A percentile compares a stretch with the other conserved stretches of the same genome.
Conservation (phyloP, 31 red algal species). For the Porphyra umbilicalis region DNA sequence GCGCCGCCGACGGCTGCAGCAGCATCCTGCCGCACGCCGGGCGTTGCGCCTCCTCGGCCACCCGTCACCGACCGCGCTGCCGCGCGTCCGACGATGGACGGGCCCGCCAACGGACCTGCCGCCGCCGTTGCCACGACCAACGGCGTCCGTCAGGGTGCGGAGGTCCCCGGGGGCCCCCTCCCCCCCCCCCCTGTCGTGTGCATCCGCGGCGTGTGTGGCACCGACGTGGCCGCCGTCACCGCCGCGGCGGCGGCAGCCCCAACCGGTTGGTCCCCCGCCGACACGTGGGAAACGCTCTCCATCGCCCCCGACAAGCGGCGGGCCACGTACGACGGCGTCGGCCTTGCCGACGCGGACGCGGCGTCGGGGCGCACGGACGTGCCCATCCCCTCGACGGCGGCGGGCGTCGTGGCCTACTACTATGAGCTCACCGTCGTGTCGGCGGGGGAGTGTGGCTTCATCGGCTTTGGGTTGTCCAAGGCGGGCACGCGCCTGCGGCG, state of each 20-base stretch:
- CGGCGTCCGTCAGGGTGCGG: no score
- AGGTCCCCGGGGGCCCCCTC: no score
- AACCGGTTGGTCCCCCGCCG: not conserved
- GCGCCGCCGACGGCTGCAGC: no score
- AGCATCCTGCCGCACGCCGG: no score
- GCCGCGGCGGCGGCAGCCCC: not conserved
- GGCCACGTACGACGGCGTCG: constrained; percentile 60
- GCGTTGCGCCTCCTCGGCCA: no score
- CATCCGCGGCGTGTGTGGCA: no score
- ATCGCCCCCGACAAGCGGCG: constrained; percentile 4
- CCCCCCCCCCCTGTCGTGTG: no score
- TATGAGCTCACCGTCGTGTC: constrained; percentile 70
- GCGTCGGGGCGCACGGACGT: constrained; percentile 56
- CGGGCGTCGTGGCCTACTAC: constrained; percentile 68
- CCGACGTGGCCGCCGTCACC: no score
- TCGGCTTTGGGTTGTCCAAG: constrained; percentile 72
- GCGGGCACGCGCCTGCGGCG: constrained; percentile 46
- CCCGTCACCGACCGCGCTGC: no score
- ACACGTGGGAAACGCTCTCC: not conserved
- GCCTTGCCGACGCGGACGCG: constrained; percentile 66
- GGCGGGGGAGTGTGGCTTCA: constrained; percentile 58
- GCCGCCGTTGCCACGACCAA: no score
- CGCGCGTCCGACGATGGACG: no score
- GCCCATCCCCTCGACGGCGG: constrained; percentile 46
- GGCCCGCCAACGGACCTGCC: no score